Percentiles rank a stretch among this genome's conserved stretches.
Conservation (phyloP, 371 early-diverging fungal species). For the Cladochytrium tenue region DNA sequence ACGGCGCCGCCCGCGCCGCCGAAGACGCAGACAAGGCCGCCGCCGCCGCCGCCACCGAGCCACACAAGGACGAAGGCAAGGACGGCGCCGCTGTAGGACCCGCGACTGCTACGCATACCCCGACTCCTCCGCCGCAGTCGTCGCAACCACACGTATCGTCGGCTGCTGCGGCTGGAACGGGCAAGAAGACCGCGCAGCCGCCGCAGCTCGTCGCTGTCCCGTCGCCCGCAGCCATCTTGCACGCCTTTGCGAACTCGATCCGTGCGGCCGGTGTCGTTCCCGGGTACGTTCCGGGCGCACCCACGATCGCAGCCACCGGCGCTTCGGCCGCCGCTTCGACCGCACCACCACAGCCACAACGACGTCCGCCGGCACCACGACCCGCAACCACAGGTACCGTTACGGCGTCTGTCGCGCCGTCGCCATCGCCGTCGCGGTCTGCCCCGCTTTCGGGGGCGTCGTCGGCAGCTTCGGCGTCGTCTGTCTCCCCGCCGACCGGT, state of each 20-base stretch:
- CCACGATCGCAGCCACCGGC: not conserved
- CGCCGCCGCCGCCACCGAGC: not conserved
- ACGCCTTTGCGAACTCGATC: slow-evolving; percentile 14
- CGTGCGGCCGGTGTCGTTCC: not conserved
- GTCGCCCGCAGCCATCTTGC: slow-evolving; percentile 12
- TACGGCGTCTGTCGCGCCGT: too few species aligned
- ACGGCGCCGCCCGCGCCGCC: not conserved
- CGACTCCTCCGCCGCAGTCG: not conserved
- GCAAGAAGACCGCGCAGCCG: too few species aligned
- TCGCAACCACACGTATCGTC: not conserved
- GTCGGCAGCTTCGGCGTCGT: too few species aligned
- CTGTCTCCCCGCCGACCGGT: too few species aligned
- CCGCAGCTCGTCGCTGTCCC: slow-evolving; percentile 4
- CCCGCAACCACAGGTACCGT: too few species aligned
- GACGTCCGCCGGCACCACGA: too few species aligned
- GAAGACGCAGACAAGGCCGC: not conserved
- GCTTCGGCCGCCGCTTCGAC: too few species aligned
- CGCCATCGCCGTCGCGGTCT: too few species aligned
- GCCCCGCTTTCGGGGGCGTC: too few species aligned
- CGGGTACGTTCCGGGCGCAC: not conserved
- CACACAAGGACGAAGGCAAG: not conserved
- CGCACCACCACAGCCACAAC: too few species aligned
- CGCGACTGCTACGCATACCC: not conserved
- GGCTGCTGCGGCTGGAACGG: too few species aligned
- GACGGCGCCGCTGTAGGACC: not conserved